These are phyloP conservation scores for Tetrahymena malaccensis DNA, from an alignment of 73 alveolate species.

Conservation along the genomic window DNA sequence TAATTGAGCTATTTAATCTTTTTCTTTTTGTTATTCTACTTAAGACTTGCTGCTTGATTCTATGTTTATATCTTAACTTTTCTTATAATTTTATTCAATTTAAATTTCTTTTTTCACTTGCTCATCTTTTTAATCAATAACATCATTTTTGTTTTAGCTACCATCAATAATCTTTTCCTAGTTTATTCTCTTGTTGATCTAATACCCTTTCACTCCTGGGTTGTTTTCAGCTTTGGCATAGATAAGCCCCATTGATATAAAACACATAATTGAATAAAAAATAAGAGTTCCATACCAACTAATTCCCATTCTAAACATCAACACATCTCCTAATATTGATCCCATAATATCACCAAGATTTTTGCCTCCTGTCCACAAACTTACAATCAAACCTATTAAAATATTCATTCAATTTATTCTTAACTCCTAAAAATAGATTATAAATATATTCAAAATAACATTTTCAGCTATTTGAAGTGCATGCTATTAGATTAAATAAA, in stretches of 20 bases:
- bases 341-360: background rate
- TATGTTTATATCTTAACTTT: background rate
- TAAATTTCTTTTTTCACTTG: background rate
- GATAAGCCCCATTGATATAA: background rate
- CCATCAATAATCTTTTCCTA: background rate
- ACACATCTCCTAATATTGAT: background rate
- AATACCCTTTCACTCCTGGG: background rate
- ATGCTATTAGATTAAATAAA: background rate
- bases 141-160: background rate
- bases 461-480: background rate
- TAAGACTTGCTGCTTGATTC: background rate
- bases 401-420: background rate
- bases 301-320: background rate
- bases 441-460: background rate
- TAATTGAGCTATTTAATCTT: background rate
- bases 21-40: background rate
- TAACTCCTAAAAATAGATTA: no score
- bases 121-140: background rate
- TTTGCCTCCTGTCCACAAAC: background rate
- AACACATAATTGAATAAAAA: background rate
- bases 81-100: background rate
- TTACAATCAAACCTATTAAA: background rate
- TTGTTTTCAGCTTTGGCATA: background rate
- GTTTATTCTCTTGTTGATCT: background rate
- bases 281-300: background rate